These are phyloP conservation scores for Podosphaera xanthii DNA, from an alignment of 2,329 filamentous ascomycete species.

Conservation along the genomic window DNA sequence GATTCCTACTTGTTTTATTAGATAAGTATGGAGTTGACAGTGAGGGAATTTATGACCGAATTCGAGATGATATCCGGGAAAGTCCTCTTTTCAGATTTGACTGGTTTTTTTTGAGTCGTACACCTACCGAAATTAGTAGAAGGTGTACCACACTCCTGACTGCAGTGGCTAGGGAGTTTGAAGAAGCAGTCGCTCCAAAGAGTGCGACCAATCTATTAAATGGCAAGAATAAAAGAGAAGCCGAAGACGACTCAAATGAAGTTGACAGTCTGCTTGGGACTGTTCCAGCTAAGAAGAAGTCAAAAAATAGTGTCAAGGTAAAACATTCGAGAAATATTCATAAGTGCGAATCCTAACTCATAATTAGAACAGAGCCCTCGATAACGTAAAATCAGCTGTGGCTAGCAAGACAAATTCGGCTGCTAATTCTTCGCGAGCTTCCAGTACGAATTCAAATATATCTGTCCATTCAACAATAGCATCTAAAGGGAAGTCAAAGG, in stretches of 20 bases:
- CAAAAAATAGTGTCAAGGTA: conserved; percentile 62
- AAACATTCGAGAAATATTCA: not conserved
- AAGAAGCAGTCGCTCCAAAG: conserved; percentile 32
- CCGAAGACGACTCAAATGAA: conserved; percentile 63
- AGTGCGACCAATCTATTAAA: conserved; percentile 31
- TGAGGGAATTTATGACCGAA: conserved; percentile 74
- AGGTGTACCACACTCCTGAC: conserved; percentile 86
- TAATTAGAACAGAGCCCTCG: conserved; percentile 70
- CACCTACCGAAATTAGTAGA: conserved; percentile 74
- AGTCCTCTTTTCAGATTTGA: conserved; percentile 92
- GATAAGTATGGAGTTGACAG: conserved; percentile 83
- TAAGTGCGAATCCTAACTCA: conserved; percentile 6
- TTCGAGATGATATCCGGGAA: conserved; percentile 91
- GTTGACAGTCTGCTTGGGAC: conserved; percentile 60
- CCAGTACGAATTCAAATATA: conserved; percentile 60
- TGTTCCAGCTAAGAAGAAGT: conserved; percentile 83
- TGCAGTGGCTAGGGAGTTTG: conserved; percentile 86
- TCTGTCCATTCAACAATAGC: conserved; percentile 25
- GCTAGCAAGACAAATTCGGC: conserved; percentile 55
- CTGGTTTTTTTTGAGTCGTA: conserved; percentile 96
- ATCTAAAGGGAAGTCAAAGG: conserved; percentile 23
- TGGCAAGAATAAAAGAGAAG: conserved; percentile 50
- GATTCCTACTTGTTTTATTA: conserved; percentile 80
- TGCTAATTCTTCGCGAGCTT: conserved; percentile 53
- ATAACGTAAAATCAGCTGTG: conserved; percentile 52